phyloP scores from a whole-genome alignment of 371 early-diverging fungal genomes.

The Mucor sp. region DNA sequence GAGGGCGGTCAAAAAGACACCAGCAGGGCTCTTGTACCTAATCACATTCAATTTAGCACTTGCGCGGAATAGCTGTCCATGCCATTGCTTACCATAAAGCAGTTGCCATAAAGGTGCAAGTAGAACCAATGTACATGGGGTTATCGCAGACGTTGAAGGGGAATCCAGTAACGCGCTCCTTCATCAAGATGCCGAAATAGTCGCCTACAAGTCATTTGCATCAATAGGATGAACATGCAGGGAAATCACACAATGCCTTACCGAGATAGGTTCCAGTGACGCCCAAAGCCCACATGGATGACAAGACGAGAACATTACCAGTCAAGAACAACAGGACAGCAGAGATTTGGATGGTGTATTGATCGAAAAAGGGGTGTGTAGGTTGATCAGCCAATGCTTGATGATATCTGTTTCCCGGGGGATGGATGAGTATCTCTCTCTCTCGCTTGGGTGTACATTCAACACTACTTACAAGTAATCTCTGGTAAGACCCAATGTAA shows the following conservation, averaged over 20 bases:
- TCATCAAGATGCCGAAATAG: slow-evolving; percentile 94
- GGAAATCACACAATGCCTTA: slow-evolving; percentile 24
- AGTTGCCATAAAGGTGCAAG: slow-evolving; percentile 82
- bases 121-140: slow-evolving; percentile 95
- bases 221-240: neutral
- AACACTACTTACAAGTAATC: slow-evolving; percentile 71
- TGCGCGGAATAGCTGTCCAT: too few relatives aligned
- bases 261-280: slow-evolving; percentile 91
- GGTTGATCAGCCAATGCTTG: slow-evolving; percentile 74
- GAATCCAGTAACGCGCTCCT: slow-evolving; percentile 82
- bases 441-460: neutral
- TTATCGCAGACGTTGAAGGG: slow-evolving; percentile 91
- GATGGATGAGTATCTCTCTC: neutral
- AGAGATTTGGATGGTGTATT: slow-evolving; percentile 40
- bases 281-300: slow-evolving; percentile 87
- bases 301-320: slow-evolving; percentile 81
- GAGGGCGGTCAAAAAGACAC: slow-evolving; percentile 67
- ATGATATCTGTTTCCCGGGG: slow-evolving; percentile 50
- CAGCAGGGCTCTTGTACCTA: slow-evolving; percentile 68
- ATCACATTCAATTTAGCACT: neutral
- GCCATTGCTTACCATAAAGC: slow-evolving; percentile 71
- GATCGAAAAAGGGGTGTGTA: slow-evolving; percentile 50
- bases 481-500: slow-evolving; percentile 78
- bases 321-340: slow-evolving; percentile 58
- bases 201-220: slow-evolving; percentile 63